Base-by-base conservation (phyloP, 2,329 filamentous ascomycete species). In the Monilinia aucupariae region DNA sequence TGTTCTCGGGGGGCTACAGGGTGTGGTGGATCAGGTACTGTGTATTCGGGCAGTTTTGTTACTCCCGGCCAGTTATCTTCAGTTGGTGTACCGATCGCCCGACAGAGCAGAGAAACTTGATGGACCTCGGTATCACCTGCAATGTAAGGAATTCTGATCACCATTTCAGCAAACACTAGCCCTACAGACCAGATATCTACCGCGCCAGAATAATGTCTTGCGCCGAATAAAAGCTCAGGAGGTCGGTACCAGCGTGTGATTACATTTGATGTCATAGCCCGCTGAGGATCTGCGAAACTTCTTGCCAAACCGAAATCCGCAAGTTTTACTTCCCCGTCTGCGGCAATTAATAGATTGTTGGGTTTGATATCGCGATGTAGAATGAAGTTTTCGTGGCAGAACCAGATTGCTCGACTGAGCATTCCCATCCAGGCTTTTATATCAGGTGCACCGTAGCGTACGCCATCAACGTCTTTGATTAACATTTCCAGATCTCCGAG, bases 361-460 rank as follows among this genome's bases (percentile, higher is more conserved):
- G 93, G 93, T 78, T 99, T 99, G 80, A 99, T 97, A 80, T 99
- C 94, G 70, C 94, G 90, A 77, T 99, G 94, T 37, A 99, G 82
- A 22, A 99, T 85, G 71, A 89, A 93, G 75, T 94, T 96, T 74
- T 92, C 90, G 76, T 99, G 94, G 76, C 94, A 97, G 80, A 96
- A 99, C 88, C 91, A 96, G 34, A 97, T 86, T 32, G 90, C 94
- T 49, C 93, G 87, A 34, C 84, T 85, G n/a, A 97, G 83, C 94
- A 97, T 97, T 67, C 90, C 90, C 88, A 97, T 96, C 94, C 94
- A 99, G 20, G 92, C 89, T 76, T 99, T 99, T 76, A 97, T 92
- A 75, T 99, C 94, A 22, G 90, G 89, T 13, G 86, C 85, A 66
- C 90, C 90, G 75, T 97, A 97, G 61, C 86, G 85, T 53, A 97